Base-by-base conservation (phyloP, 805 yeast genomes). In the Torulaspora maleeae region DNA sequence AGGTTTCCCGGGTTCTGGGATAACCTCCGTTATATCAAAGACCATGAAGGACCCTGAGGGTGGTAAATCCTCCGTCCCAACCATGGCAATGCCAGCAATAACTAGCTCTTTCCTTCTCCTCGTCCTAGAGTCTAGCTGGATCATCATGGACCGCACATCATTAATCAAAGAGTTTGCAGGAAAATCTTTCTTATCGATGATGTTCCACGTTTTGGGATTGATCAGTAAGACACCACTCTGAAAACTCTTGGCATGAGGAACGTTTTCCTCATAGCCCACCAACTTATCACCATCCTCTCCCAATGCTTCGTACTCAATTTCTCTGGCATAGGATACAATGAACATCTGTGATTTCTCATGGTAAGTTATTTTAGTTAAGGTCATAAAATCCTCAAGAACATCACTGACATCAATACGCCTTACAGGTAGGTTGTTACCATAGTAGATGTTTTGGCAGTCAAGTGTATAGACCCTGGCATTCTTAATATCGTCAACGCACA, bases 1-100 rank as follows among this genome's bases (percentile, higher is more conserved):
- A 0, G 96, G 96, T 47, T 75, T 77, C 0, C 83, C 89, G 0
- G 91, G 91, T 58, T 88, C 96, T 0, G 96, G 96, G 51, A 86
- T 87, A 61, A 89, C 83, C 47, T 82, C 89, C 44, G 84, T 81
- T 25, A 86, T 73, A 52, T 89, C 95, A 56, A 70, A 82, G 1
- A 90, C 68, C 46, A 79, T 78, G 65, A 87, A 84, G 1, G 82
- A 71, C 0, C 99, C 99, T 56, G 80, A 78, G 0, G 95, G 77
- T 3, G 86, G 76, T 48, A 83, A 68, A 66, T 89, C 96, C 60
- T 91, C 99, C 48, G 82, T 79, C 47, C 91, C 74, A 42, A 80
- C 75, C 44, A 75, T 71, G 0, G 93, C 84, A 2, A 90, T 78
- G 1, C 97, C 98, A n/a, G 83, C 71, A 1, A 87, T 80, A 7